Conservation (phyloP, 2,329 filamentous ascomycete genomes). For the Ophiostoma australiae region DNA sequence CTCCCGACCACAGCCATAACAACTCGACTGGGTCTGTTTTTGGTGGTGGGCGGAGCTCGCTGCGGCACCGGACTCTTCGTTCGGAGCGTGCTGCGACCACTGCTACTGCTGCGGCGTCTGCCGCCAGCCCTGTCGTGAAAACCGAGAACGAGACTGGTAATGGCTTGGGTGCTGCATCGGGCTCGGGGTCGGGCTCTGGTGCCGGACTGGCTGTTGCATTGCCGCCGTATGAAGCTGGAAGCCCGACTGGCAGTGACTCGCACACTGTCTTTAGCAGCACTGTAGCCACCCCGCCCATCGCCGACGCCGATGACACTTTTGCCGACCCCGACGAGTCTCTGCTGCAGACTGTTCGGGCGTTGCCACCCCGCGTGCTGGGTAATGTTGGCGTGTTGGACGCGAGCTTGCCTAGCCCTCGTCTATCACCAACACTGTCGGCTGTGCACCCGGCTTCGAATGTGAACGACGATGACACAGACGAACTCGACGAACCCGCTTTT, state of each 20-base stretch:
- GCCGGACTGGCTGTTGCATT: constrained; percentile 31
- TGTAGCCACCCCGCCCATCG: constrained; percentile 70
- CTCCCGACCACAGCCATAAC: constrained; percentile 46
- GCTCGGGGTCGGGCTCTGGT: not conserved
- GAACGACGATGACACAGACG: constrained; percentile 43
- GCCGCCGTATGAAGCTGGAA: constrained; percentile 45
- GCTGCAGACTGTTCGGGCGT: constrained; percentile 43
- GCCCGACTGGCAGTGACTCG: constrained; percentile 51
- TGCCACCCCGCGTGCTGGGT: constrained; percentile 54
- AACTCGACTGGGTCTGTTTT: not conserved
- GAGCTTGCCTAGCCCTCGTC: constrained; percentile 86
- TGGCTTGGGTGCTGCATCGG: not conserved
- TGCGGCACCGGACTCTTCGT: constrained; percentile 41
- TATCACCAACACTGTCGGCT: constrained; percentile 86
- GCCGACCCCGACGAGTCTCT: constrained; percentile 48
- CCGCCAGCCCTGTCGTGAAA: not conserved
- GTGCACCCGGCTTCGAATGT: constrained; percentile 44
- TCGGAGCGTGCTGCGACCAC: constrained; percentile 35
- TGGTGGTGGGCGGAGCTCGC: constrained; percentile 35
- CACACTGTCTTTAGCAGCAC: constrained; percentile 58
- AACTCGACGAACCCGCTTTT: constrained; percentile 39
- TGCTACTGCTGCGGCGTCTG: not conserved
- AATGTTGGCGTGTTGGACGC: constrained; percentile 76
- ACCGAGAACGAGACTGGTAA: not conserved
- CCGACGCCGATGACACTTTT: constrained; percentile 65